Base-by-base conservation (phyloP, 768 basidiomycete species). In the Lentinula edodes region DNA sequence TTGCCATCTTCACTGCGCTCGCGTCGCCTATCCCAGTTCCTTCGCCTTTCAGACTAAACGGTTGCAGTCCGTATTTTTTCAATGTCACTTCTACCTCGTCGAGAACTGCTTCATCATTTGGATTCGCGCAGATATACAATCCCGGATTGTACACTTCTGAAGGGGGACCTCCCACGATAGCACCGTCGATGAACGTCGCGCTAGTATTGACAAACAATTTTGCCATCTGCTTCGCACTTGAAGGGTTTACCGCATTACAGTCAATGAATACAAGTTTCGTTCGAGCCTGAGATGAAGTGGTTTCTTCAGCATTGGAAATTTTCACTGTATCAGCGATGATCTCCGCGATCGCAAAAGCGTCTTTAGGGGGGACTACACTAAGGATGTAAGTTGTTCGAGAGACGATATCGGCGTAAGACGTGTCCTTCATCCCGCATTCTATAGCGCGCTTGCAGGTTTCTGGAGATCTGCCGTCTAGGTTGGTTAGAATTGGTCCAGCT, bases 1-100 rank as follows among this genome's bases (percentile, higher is more conserved):
- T 78, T 1, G 78, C 75, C 80, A 81, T 80, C 71, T 83, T 83
- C 57, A 81, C 63, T 7, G 79, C 80, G 55, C 81, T 83, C 1
- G 80, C 82, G 54, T 78, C 81, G 1, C 81, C 80, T 2, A 79
- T 69, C 2, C 74, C 74, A 0, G 73, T 71, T 15, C 74, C 76
- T 50, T 78, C 76, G 43, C 76, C 78, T 39, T 67, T 74, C 63
- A 82, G 61, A 6, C 73, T 66, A n/a, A 73, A 72, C 6, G 78
- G 66, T 48, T 74, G 76, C 5, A 79, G 61, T 1, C 80, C 79
- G 48, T 73, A 77, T 62, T 72, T 63, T 8, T 20, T 56, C 43
- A 69, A 66, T 34, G 78, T 67, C 1, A 55, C 68, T 5, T 61
- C 72, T 32, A 83, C 78, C 18, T 63, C 69, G 23, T 76, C 72